These are phyloP conservation scores for Magnusiomyces suaveolens DNA, from an alignment of 1,139 yeast species.

Conservation along the genomic window DNA sequence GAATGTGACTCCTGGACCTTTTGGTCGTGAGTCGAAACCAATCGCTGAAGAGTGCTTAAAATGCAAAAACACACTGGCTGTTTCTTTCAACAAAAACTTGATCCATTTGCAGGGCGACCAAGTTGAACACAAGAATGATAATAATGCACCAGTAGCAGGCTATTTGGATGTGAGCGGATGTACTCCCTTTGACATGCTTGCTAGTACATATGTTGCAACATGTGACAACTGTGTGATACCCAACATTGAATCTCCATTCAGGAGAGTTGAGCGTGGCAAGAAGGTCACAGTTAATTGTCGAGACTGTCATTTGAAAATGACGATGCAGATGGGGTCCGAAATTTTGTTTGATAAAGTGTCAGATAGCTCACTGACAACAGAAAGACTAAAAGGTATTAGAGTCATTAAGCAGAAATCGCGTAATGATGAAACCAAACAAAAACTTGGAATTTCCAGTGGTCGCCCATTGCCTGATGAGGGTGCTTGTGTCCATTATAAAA, in stretches of 20 bases:
- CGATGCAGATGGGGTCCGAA: constrained; percentile 25
- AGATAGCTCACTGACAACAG: constrained; percentile 21
- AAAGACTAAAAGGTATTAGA: constrained; percentile 17
- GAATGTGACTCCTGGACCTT: constrained; percentile 31
- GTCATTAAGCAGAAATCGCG: constrained; percentile 16
- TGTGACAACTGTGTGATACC: constrained; percentile 31
- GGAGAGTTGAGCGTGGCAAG: constrained; percentile 31
- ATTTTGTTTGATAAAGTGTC: constrained; percentile 28
- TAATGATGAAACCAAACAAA: constrained; percentile 20
- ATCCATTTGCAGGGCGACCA: constrained; percentile 20
- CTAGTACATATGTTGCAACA: constrained; percentile 32
- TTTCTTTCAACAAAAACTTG: constrained; percentile 32
- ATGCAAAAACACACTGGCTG: constrained; percentile 31
- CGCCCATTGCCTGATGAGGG: constrained; percentile 35
- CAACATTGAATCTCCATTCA: constrained; percentile 24
- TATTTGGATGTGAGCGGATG: constrained; percentile 34
- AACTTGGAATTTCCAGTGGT: constrained; percentile 32
- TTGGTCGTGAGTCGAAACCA: constrained; percentile 32
- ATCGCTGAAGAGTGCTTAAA: constrained; percentile 29
- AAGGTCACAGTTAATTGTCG: constrained; percentile 29
- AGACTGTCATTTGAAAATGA: constrained; percentile 32
- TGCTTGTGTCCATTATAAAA: constrained; percentile 34
- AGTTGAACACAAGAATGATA: neutral
- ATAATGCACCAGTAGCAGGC: constrained; percentile 25
- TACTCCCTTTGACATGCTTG: constrained; percentile 30